phyloP scores from a whole-genome alignment of 1,139 yeast genomes.

The Candida sp. region DNA sequence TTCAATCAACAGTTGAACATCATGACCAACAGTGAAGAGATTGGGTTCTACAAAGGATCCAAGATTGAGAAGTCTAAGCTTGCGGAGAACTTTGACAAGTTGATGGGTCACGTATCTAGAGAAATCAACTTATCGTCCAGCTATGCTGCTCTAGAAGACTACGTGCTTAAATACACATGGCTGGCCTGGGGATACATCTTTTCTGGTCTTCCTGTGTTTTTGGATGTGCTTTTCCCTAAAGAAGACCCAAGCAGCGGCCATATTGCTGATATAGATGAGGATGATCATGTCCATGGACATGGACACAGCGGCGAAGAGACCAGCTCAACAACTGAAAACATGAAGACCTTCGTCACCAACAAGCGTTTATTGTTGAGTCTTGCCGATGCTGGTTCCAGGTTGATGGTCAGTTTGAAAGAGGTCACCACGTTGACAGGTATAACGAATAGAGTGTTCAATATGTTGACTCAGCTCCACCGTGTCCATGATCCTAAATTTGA shows the following conservation, averaged over 20 bases:
- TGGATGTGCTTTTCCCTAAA: constrained; percentile 47
- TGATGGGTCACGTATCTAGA: constrained; percentile 48
- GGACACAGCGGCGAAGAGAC: constrained; percentile 3
- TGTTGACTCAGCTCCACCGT: constrained; percentile 77
- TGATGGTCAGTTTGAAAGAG: constrained; percentile 95
- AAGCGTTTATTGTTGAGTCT: constrained; percentile 88
- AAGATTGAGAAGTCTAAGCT: constrained; percentile 78
- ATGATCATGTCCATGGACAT: not conserved
- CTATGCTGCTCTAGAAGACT: constrained; percentile 83
- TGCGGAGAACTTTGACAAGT: constrained; percentile 56
- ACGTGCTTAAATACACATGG: constrained; percentile 91
- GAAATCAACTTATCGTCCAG: constrained; percentile 56
- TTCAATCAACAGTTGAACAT: constrained; percentile 86
- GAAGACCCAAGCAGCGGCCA: constrained; percentile 19
- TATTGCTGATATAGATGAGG: constrained; percentile 7
- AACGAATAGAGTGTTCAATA: constrained; percentile 82
- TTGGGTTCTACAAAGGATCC: constrained; percentile 93
- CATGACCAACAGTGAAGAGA: constrained; percentile 90
- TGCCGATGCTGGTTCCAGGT: constrained; percentile 96
- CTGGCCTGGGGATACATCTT: constrained; percentile 92
- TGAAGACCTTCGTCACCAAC: constrained; percentile 90
- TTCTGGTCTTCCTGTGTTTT: constrained; percentile 83
- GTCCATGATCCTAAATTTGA: constrained; percentile 76
- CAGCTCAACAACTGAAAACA: constrained; percentile 47
- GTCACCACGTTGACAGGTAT: constrained; percentile 91